phyloP scores from a whole-genome alignment of 2,329 filamentous ascomycete species.

The Fusarium albosuccineum region DNA sequence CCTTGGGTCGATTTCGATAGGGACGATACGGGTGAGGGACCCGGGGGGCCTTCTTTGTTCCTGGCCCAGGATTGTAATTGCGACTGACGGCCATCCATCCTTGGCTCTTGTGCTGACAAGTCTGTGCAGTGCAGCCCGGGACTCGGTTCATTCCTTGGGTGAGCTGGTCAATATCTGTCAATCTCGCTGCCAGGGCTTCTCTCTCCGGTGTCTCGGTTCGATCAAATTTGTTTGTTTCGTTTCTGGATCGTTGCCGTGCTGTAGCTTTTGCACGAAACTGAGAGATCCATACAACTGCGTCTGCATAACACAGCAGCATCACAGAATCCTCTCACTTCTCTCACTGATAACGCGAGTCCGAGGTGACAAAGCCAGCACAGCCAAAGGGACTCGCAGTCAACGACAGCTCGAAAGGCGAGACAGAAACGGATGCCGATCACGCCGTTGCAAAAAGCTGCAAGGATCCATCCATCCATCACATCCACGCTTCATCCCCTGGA shows the following conservation, averaged over 20 bases:
- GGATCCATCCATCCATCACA: constrained; percentile 38
- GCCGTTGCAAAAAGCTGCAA: constrained; percentile 43
- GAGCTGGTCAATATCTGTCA: constrained; percentile 5
- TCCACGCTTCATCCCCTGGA: constrained; percentile 42
- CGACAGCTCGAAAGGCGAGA: constrained; percentile 2
- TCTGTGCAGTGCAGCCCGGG: constrained; percentile 6
- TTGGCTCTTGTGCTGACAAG: constrained; percentile 27
- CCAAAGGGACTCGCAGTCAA: constrained; percentile 26
- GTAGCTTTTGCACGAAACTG: too few species aligned
- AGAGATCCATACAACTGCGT: neutral
- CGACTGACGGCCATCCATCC: constrained; percentile 28
- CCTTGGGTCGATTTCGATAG: constrained; percentile 1
- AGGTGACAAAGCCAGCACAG: constrained; percentile 22
- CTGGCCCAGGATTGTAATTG: constrained; percentile 19
- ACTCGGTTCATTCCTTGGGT: constrained; percentile 33
- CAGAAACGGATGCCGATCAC: constrained; percentile 38
- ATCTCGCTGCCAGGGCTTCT: constrained; percentile 16
- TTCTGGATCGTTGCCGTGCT: constrained; percentile 16
- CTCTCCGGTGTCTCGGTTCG: constrained; percentile 37
- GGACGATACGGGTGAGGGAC: neutral
- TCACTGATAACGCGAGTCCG: neutral
- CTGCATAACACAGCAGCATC: neutral
- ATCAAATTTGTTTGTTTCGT: constrained; percentile 32
- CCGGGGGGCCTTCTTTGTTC: constrained; percentile 20
- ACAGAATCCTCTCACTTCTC: neutral